phyloP scores from a whole-genome alignment of 345 rosid species.

The Crucihimalaya himalaica region DNA sequence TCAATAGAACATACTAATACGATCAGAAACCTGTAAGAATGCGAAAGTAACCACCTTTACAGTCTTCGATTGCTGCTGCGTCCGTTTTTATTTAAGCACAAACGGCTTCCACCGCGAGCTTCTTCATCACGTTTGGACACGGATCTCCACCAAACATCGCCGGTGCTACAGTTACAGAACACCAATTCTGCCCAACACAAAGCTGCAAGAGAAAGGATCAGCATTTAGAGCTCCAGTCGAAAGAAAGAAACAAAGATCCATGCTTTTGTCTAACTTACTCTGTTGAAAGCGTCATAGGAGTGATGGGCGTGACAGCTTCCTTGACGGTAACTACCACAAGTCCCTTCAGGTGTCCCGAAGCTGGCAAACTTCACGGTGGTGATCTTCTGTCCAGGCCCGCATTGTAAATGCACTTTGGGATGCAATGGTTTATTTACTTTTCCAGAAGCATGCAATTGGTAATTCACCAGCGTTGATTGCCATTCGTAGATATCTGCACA shows the following conservation, averaged over 20 bases:
- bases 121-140: conserved; percentile 86
- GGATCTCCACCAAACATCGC: conserved; percentile 98
- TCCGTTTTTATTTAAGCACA: conserved; percentile 56
- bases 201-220: conserved; percentile 54
- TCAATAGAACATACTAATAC: conserved; percentile 27
- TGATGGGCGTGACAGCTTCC: conserved; percentile 93
- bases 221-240: conserved; percentile 11
- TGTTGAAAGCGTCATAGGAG: conserved; percentile 93
- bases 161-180: conserved; percentile 93
- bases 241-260: conserved; percentile 12
- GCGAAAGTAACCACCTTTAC: conserved; percentile 27
- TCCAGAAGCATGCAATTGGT: conserved; percentile 79
- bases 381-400: conserved; percentile 85
- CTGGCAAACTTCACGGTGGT: conserved; percentile 86
- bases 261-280: conserved; percentile 45
- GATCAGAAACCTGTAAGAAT: conserved; percentile 32
- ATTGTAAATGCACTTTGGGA: conserved; percentile 84
- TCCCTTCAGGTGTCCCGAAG: conserved; percentile 91
- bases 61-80: conserved; percentile 7
- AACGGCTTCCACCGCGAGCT: conserved; percentile 84
- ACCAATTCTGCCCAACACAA: conserved; percentile 86
- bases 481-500: conserved; percentile 93
- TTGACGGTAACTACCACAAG: conserved; percentile 79
- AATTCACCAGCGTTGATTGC: conserved; percentile 91
- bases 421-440: conserved; percentile 76